These are phyloP conservation scores for Rosa chinensis DNA, from an alignment of 306 rosid species.

Conservation along the genomic window DNA sequence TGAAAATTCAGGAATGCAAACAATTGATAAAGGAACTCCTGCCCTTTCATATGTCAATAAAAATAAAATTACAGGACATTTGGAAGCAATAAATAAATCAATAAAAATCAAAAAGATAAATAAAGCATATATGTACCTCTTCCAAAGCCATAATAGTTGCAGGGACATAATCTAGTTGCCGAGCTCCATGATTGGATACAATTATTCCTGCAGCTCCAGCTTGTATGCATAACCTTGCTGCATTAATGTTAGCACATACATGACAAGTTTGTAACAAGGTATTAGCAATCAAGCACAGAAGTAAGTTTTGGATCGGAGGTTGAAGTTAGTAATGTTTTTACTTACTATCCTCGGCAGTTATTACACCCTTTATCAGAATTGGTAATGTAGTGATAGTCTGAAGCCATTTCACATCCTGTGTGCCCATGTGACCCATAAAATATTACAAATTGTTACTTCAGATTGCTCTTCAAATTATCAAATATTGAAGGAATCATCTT, in stretches of 20 bases:
- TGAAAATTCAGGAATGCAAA: too few species aligned
- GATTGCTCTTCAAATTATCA: not conserved
- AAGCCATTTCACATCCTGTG: constrained; percentile 94
- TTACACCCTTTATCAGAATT: constrained; percentile 89
- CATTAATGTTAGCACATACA: constrained; percentile 7
- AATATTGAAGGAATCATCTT: constrained; percentile 5
- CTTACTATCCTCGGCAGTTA: constrained; percentile 95
- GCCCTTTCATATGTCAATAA: not conserved
- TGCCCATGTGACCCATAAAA: constrained; percentile 16
- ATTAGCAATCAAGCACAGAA: not conserved
- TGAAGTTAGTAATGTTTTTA: not conserved
- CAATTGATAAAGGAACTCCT: not conserved
- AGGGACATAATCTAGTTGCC: constrained; percentile 92
- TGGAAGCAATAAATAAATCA: not conserved
- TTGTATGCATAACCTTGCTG: constrained; percentile 81
- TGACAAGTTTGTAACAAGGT: not conserved
- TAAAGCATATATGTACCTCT: constrained; percentile 51
- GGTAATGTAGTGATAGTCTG: constrained; percentile 84
- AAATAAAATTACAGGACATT: not conserved
- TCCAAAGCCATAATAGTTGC: constrained; percentile 84
- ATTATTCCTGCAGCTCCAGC: constrained; percentile 87
- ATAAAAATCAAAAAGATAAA: not conserved
- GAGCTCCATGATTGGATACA: constrained; percentile 91
- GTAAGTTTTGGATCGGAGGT: not conserved
- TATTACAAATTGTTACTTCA: not conserved